Base-by-base conservation (phyloP, 2,329 filamentous ascomycete species). In the Fusarium mundagurra region DNA sequence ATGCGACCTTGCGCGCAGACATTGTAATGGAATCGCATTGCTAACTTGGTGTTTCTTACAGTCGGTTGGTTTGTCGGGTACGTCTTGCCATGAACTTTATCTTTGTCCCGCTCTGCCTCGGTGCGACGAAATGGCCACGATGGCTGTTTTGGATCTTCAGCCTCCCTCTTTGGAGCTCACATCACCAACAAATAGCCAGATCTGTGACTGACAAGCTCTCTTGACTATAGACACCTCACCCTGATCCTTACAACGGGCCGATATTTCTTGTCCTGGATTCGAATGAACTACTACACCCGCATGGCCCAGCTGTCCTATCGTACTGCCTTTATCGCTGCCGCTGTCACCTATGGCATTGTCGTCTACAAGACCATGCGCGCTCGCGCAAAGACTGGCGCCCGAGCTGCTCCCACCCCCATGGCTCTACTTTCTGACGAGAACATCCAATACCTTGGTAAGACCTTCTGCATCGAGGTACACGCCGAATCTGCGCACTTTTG, bases 311-410 rank as follows among this genome's bases (percentile, higher is more conserved):
- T 96, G 83, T 93, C 93, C 65, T 99, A 99, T 87, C 95, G 96
- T 79, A 90, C 92, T 62, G 94, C 95, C 66, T 99, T 99, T 83
- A 77, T 98, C 77, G 92, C 95, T 6, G 96, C 96, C 11, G 94
- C 95, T 54, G 90, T 91, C 57, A 98, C 96, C 17, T 99, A 99
- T 84, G 96, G 96, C 76, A 98, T 99, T 76, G 96, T 99, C 57
- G 96, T 99, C 72, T 98, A 98, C 89, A 99, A 99, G 90, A 95
- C 94, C 67, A 94, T 95, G 87, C 92, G 95, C 76, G 94, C 95
- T 78, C 93, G 94, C 76, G 89, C 93, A 78, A 93, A 94, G 88
- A 88, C 91, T 57, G 92, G 92, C 74, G 91, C 87, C 71, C 91
- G 86, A 82, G 83, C 91, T 78, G 90, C 84, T 44, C 81, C 82